phyloP scores from a whole-genome alignment of 2,329 filamentous ascomycete species.

The Aspergillus sojae region DNA sequence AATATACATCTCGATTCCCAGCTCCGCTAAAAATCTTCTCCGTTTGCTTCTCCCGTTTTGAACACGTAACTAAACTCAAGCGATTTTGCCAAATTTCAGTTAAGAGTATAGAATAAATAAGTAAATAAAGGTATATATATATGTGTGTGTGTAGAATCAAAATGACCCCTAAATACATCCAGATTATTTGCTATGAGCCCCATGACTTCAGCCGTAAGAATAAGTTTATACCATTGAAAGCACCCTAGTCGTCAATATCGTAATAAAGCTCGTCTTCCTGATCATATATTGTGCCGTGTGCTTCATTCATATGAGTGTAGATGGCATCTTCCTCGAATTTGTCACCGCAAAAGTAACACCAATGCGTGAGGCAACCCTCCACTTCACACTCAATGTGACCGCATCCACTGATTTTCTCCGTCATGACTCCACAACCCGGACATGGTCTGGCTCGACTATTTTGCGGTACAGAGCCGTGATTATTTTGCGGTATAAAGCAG shows the following conservation, averaged over 20 bases:
- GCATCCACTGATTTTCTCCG: slow-evolving; percentile 43
- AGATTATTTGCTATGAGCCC: neutral
- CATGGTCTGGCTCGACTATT: slow-evolving; percentile 31
- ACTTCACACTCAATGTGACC: slow-evolving; percentile 44
- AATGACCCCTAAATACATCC: neutral
- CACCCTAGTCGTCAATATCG: neutral
- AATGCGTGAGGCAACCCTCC: slow-evolving; percentile 14
- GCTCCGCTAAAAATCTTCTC: no score
- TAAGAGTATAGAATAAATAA: no score
- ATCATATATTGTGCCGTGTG: slow-evolving; percentile 13
- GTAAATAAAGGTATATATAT: no score
- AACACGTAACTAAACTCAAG: neutral
- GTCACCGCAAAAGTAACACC: slow-evolving; percentile 24
- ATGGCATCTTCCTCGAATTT: slow-evolving; percentile 8
- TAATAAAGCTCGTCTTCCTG: neutral
- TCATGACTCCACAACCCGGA: slow-evolving; percentile 41
- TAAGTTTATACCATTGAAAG: neutral
- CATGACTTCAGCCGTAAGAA: neutral
- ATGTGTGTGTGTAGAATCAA: no score
- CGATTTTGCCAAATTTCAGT: fast-evolving
- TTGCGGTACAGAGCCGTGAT: neutral
- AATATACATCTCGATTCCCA: no score
- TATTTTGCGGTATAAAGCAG: slow-evolving; percentile 28
- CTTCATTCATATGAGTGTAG: slow-evolving; percentile 17
- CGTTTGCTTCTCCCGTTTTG: neutral